These are phyloP conservation scores for Biscutella laevigata DNA, from an alignment of 441 rosid species.

Conservation along the genomic window DNA sequence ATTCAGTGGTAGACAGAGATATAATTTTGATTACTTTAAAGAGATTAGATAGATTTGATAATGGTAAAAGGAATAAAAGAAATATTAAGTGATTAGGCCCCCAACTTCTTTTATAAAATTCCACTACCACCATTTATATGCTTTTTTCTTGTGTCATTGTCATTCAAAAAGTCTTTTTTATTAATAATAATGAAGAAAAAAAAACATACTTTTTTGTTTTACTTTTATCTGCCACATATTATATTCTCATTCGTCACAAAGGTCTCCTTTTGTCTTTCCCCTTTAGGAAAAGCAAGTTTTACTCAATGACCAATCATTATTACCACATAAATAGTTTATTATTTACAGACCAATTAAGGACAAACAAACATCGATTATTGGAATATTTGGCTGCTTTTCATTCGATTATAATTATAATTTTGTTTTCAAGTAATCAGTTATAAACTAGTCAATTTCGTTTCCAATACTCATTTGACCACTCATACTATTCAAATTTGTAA, in stretches of 20 bases:
- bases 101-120: constrained; percentile 26
- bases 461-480: not conserved
- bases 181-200: constrained; percentile 15
- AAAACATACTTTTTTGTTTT: constrained; percentile 7
- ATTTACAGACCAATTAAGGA: constrained; percentile 19
- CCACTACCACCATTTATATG: constrained; percentile 27
- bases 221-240: constrained; percentile 15
- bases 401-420: not conserved
- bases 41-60: constrained; percentile 25
- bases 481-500: not conserved
- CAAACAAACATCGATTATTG: constrained; percentile 22
- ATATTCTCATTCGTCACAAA: constrained; percentile 15
- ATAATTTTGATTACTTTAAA: constrained; percentile 20
- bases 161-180: constrained; percentile 25
- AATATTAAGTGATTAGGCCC: constrained; percentile 29
- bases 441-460: not conserved
- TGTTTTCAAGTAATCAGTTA: not conserved
- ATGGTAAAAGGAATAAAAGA: constrained; percentile 26
- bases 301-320: constrained; percentile 30
- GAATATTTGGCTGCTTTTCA: not conserved
- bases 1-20: constrained; percentile 30
- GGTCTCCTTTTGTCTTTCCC: constrained; percentile 23
- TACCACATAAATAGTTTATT: constrained; percentile 20
- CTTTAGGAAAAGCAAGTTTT: constrained; percentile 24
- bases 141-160: constrained; percentile 25